Evolutionary conservation across 164 flowering plant species (phyloP).

Genomic region (Vitis cinerea): DNA sequence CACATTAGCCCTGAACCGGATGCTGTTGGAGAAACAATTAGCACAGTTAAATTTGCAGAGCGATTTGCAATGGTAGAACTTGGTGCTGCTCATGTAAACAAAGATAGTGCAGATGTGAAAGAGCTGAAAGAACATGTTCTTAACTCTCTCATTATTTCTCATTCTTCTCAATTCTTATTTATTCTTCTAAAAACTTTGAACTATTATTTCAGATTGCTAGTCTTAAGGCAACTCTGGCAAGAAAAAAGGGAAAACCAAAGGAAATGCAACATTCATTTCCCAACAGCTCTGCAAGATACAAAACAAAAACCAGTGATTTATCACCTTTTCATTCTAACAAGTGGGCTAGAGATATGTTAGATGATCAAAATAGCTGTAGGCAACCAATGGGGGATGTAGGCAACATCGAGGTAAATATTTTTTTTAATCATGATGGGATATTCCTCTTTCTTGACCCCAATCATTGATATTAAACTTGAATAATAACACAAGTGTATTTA

Average conservation of each 20-base stretch:
- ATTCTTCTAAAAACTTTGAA: not conserved
- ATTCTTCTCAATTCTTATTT: not conserved
- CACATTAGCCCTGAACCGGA: slow-evolving; percentile 85
- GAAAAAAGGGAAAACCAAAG: slow-evolving; percentile 40
- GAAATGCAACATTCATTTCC: slow-evolving; percentile 14
- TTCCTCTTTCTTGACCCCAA: not conserved
- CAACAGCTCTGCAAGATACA: slow-evolving; percentile 30
- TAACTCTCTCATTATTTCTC: not conserved
- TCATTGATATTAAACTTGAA: not conserved
- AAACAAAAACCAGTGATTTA: slow-evolving; percentile 25
- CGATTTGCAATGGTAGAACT: slow-evolving; percentile 70
- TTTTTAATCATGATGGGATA: not conserved
- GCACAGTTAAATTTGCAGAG: slow-evolving; percentile 83
- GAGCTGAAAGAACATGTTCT: slow-evolving; percentile 62
- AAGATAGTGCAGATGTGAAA: slow-evolving; percentile 50
- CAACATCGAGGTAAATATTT: slow-evolving; percentile 46
- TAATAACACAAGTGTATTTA: not conserved
- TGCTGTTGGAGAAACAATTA: slow-evolving; percentile 70
- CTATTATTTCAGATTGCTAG: slow-evolving; percentile 43
- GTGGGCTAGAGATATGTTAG: slow-evolving; percentile 17
- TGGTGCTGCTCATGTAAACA: slow-evolving; percentile 63
- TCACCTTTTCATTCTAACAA: slow-evolving; percentile 33
- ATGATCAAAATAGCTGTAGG: slow-evolving; percentile 28
- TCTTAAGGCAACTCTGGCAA: slow-evolving; percentile 64
- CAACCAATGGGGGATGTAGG: slow-evolving; percentile 60